These are phyloP conservation scores for Prorocentrum cordatum DNA, from an alignment of 169 alveolate species.

Conservation along the genomic window DNA sequence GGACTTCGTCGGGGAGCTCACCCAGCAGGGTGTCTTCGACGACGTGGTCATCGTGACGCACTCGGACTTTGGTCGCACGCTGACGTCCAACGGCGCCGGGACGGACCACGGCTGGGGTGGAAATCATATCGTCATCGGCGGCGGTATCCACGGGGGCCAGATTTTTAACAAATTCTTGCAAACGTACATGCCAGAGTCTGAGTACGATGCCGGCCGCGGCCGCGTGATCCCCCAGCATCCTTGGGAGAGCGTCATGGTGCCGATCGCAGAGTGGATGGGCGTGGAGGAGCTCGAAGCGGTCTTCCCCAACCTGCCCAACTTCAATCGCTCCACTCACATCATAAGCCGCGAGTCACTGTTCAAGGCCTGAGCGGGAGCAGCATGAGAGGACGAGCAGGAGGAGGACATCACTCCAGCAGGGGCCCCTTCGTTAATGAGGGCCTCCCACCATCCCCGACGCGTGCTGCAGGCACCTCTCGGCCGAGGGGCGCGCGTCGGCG, in stretches of 20 bases:
- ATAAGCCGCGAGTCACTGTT: too few relatives aligned
- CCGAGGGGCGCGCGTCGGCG: too few relatives aligned
- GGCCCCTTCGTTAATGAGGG: too few relatives aligned
- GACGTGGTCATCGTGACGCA: slow-evolving; percentile 37
- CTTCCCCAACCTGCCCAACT: slow-evolving; percentile 13
- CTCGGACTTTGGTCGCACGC: slow-evolving; percentile 43
- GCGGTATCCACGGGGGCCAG: neutral
- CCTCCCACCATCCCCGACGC: too few relatives aligned
- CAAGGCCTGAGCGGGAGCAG: too few relatives aligned
- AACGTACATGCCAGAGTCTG: slow-evolving; percentile 28
- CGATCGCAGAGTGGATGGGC: slow-evolving; percentile 53
- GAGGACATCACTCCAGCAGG: too few relatives aligned
- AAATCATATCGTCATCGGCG: neutral
- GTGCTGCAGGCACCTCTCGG: too few relatives aligned
- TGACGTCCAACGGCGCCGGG: slow-evolving; percentile 54
- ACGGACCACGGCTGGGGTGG: slow-evolving; percentile 60
- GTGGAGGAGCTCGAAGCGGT: too few relatives aligned
- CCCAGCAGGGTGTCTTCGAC: slow-evolving; percentile 12
- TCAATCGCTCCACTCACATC: neutral
- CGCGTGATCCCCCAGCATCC: slow-evolving; percentile 21
- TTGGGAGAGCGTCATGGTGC: neutral
- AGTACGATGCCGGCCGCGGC: slow-evolving; percentile 44
- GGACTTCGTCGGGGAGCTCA: neutral
- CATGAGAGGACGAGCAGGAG: too few relatives aligned
- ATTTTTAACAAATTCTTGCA: too few relatives aligned